These are phyloP conservation scores for Primulina eburnea DNA, from an alignment of 257 asterid genomes.

Conservation along the genomic window DNA sequence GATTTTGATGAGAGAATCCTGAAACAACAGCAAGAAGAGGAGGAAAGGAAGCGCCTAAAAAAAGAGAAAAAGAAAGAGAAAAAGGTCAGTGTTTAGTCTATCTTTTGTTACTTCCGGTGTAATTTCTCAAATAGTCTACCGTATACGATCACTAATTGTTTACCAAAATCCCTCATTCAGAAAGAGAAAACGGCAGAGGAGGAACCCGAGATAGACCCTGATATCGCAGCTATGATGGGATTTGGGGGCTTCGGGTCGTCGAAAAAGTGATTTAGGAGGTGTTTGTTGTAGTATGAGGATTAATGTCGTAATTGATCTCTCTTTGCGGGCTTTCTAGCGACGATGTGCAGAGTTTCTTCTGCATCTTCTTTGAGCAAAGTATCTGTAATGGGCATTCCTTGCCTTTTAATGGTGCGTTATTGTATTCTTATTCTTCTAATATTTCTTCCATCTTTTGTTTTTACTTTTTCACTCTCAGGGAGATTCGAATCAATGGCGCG, in stretches of 20 bases:
- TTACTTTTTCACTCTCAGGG: too few relatives aligned
- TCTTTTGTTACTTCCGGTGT: background rate
- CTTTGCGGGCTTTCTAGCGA: background rate
- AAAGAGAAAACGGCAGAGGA: conserved; percentile 81
- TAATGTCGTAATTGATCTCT: background rate
- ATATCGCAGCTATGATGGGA: conserved; percentile 95
- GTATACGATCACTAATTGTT: conserved; percentile 6
- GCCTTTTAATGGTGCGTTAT: background rate
- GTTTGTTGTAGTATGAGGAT: background rate
- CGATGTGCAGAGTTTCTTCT: background rate
- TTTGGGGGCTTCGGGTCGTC: conserved; percentile 89
- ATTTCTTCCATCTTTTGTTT: too few relatives aligned
- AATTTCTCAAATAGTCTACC: background rate
- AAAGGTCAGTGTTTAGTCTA: conserved; percentile 49
- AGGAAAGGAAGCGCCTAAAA: conserved; percentile 86
- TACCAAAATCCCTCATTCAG: conserved; percentile 37
- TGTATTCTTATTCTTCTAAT: background rate
- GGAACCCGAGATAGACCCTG: conserved; percentile 89
- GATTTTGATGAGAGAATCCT: conserved; percentile 88
- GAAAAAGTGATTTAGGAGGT: conserved; percentile 52
- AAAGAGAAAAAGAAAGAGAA: conserved; percentile 97
- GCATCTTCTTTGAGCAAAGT: background rate
- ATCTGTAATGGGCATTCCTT: background rate
- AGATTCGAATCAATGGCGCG: too few relatives aligned
- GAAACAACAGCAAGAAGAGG: conserved; percentile 97